These are phyloP conservation scores for Candida boleticola DNA, from an alignment of 805 yeast genomes.

Conservation along the genomic window DNA sequence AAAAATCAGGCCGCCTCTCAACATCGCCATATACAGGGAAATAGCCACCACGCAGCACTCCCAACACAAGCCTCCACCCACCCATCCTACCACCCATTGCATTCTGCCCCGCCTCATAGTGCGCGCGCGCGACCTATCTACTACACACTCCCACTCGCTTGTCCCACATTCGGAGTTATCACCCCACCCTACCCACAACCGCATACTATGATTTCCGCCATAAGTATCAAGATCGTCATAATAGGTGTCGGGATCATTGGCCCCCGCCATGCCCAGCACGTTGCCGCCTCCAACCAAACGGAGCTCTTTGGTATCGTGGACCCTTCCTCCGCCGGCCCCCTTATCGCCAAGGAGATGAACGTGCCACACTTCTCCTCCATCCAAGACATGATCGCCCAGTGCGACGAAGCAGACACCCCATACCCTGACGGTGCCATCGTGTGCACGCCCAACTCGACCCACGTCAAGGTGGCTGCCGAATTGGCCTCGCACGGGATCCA, in stretches of 20 bases:
- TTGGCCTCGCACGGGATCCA: slow-evolving; percentile 36
- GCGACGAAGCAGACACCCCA: slow-evolving; percentile 17
- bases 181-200: no score
- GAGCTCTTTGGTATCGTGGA: slow-evolving; percentile 35
- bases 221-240: slow-evolving; percentile 16
- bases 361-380: slow-evolving; percentile 23
- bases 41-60: not conserved
- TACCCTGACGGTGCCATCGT: slow-evolving; percentile 41
- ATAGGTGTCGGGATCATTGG: slow-evolving; percentile 42
- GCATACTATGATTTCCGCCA: slow-evolving; percentile 5
- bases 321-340: slow-evolving; percentile 30
- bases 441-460: slow-evolving; percentile 43
- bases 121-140: no score
- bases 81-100: not conserved
- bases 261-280: slow-evolving; percentile 39
- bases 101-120: not conserved
- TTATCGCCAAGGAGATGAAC: slow-evolving; percentile 24
- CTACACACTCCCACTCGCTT: no score
- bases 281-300: slow-evolving; percentile 21
- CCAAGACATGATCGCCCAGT: slow-evolving; percentile 24
- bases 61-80: not conserved
- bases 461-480: slow-evolving; percentile 29
- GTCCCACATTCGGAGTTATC: no score
- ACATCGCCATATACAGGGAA: not conserved
- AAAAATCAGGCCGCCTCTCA: no score